phyloP scores from a whole-genome alignment of 2,329 filamentous ascomycete genomes.

The Cephalotrichum gorgonifer region DNA sequence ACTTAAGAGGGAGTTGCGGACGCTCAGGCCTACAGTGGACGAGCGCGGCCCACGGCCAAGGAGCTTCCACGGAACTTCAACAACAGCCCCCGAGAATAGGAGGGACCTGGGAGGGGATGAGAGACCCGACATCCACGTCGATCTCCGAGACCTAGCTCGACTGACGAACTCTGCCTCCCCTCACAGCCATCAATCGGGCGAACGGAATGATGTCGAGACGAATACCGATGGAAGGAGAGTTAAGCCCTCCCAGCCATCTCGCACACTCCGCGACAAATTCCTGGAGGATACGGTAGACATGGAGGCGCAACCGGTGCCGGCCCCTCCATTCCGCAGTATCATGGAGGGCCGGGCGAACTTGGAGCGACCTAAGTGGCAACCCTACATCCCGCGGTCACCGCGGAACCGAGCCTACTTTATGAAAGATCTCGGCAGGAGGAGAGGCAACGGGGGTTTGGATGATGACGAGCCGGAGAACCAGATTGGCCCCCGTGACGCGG shows the following conservation, averaged over 20 bases:
- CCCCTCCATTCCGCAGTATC: neutral
- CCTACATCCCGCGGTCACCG: slow-evolving; percentile 29
- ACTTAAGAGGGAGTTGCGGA: slow-evolving; percentile 41
- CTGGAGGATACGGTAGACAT: slow-evolving; percentile 17
- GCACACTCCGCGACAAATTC: slow-evolving; percentile 23
- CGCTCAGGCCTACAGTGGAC: slow-evolving; percentile 15
- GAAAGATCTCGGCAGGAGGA: neutral
- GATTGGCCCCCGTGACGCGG: neutral
- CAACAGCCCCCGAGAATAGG: slow-evolving; percentile 2
- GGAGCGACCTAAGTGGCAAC: slow-evolving; percentile 27
- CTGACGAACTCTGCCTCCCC: slow-evolving; percentile 4
- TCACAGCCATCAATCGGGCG: neutral
- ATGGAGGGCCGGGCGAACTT: slow-evolving; percentile 9
- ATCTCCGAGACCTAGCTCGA: slow-evolving; percentile 3
- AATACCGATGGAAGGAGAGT: slow-evolving; percentile 6
- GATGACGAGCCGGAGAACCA: neutral
- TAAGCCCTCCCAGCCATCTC: slow-evolving; percentile 8
- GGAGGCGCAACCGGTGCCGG: slow-evolving; percentile 2
- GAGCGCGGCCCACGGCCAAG: slow-evolving; percentile 1
- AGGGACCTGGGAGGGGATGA: slow-evolving; percentile 5
- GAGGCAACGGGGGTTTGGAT: neutral
- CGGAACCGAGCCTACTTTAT: slow-evolving; percentile 18
- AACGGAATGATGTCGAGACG: neutral
- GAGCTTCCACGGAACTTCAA: slow-evolving; percentile 2
- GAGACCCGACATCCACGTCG: slow-evolving; percentile 1